A percentile compares a stretch with the other conserved stretches of the same genome.
Conservation (phyloP, 768 basidiomycete genomes). For the Xerocomellus amylosporus region DNA sequence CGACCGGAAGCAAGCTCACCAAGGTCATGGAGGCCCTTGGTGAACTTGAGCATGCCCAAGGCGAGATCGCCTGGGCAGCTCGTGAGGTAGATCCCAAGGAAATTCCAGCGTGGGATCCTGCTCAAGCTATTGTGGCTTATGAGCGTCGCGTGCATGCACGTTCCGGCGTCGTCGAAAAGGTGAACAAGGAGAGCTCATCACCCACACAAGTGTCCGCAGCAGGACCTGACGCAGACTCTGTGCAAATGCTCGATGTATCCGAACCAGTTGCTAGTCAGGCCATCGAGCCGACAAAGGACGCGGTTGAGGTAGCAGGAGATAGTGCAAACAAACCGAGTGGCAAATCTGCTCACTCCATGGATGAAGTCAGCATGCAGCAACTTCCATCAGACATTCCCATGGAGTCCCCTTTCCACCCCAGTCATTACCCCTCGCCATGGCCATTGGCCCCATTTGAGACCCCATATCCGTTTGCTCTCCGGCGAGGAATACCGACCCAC, state of each 20-base stretch:
- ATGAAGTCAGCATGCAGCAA: not conserved
- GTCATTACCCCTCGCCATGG: slow-evolving; percentile 40
- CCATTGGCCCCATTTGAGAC: slow-evolving; percentile 38
- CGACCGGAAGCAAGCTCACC: slow-evolving; percentile 24
- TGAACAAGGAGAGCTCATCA: not conserved
- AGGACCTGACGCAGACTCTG: not conserved
- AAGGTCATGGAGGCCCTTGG: slow-evolving; percentile 15
- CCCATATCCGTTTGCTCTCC: slow-evolving; percentile 24
- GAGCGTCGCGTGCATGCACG: slow-evolving; percentile 7
- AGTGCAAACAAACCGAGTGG: not conserved
- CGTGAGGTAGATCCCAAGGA: slow-evolving; percentile 20
- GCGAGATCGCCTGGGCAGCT: slow-evolving; percentile 21
- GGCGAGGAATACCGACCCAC: slow-evolving; percentile 32
- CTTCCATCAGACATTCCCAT: not conserved
- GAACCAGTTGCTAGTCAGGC: not conserved
- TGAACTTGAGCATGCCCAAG: slow-evolving; percentile 17
- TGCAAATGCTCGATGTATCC: not conserved
- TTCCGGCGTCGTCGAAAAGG: not conserved
- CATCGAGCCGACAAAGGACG: not conserved
- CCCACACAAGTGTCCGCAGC: not conserved
- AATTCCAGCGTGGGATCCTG: slow-evolving; percentile 16
- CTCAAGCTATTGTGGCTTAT: slow-evolving; percentile 7
- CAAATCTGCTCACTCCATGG: not conserved
- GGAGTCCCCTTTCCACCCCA: slow-evolving; percentile 28
- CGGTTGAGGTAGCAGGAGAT: not conserved